Conservation (phyloP, 352 stramenopile species). For the Phytophthora agathidicida region DNA sequence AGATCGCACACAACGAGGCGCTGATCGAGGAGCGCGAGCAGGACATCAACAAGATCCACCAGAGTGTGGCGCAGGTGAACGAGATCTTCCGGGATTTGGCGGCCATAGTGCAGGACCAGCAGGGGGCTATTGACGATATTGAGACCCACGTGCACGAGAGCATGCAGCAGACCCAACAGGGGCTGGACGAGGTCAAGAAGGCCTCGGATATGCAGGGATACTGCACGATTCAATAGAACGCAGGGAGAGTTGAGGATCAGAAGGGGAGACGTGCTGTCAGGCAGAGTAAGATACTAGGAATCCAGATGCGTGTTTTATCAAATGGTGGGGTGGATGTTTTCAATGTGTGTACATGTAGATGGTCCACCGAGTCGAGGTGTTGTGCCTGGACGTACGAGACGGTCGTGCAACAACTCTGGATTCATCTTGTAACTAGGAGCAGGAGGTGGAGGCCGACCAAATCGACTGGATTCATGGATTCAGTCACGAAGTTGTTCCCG, state of each 20-base stretch:
- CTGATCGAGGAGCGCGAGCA: constrained; percentile 90
- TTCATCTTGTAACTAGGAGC: background rate
- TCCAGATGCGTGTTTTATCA: constrained; percentile 23
- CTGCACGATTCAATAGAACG: constrained; percentile 77
- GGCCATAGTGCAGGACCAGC: constrained; percentile 86
- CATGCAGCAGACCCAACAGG: constrained; percentile 84
- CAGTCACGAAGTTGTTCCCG: background rate
- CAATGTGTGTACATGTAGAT: background rate
- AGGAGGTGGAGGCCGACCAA: background rate
- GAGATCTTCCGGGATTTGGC: constrained; percentile 91
- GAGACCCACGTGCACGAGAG: constrained; percentile 86
- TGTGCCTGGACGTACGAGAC: too few species aligned
- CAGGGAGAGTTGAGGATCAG: background rate
- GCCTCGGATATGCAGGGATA: constrained; percentile 78
- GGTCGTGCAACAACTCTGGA: too few species aligned
- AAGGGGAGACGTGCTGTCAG: background rate
- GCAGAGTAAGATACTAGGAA: constrained; percentile 29
- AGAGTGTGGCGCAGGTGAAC: constrained; percentile 90
- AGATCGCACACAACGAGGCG: constrained; percentile 89
- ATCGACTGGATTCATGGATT: too few species aligned
- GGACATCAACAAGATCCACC: constrained; percentile 88
- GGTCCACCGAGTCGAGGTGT: too few species aligned
- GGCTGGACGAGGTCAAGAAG: constrained; percentile 86
- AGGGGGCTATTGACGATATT: constrained; percentile 86
- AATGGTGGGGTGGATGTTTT: background rate